These are phyloP conservation scores for Sclerotinia minor DNA, from an alignment of 2,329 filamentous ascomycete species.

Conservation along the genomic window DNA sequence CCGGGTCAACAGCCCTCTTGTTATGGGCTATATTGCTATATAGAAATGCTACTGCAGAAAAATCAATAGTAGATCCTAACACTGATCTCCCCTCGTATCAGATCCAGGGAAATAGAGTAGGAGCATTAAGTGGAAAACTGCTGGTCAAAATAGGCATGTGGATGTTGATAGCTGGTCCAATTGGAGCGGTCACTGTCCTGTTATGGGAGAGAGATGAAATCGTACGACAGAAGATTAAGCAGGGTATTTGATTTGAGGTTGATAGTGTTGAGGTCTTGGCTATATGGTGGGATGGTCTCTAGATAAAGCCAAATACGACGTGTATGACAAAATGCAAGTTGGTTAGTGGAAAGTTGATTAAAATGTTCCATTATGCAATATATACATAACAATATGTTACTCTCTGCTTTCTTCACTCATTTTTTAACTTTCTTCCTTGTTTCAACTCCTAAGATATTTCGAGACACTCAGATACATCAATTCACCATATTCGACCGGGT, in stretches of 20 bases:
- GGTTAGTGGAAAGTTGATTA: not conserved
- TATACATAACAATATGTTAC: not conserved
- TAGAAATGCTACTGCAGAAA: constrained; percentile 35
- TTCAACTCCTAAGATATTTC: not conserved
- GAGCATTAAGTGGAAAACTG: constrained; percentile 32
- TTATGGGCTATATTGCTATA: constrained; percentile 48
- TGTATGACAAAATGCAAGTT: not conserved
- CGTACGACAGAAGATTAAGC: constrained; percentile 36
- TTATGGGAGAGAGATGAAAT: constrained; percentile 53
- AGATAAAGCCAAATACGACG: not conserved
- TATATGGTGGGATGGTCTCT: not conserved
- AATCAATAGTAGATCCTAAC: constrained; percentile 28
- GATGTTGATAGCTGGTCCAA: constrained; percentile 46
- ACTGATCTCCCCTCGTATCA: constrained; percentile 28
- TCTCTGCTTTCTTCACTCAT: not conserved
- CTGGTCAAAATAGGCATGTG: constrained; percentile 43
- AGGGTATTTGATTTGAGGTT: constrained; percentile 30
- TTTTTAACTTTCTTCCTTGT: not conserved
- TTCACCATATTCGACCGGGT: not conserved
- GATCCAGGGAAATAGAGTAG: constrained; percentile 26
- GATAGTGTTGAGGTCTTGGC: constrained; percentile 17
- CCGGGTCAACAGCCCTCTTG: constrained; percentile 46
- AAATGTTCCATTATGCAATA: not conserved
- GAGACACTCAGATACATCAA: not conserved
- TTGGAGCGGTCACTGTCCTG: constrained; percentile 47